phyloP scores from a whole-genome alignment of 345 rosid species.

The Corymbia maculata region DNA sequence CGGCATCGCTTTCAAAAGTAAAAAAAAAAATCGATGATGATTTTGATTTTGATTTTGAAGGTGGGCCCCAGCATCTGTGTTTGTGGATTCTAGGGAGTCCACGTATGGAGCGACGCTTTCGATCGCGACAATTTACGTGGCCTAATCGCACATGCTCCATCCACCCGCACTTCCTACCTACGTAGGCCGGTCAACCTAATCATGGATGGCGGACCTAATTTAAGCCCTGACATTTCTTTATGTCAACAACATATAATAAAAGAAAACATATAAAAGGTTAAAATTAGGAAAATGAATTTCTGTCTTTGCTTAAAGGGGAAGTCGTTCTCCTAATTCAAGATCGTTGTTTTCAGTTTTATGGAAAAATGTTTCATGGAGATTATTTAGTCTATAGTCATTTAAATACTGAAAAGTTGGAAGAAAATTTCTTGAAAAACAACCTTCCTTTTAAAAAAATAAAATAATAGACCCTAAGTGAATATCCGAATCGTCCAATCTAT shows the following conservation, averaged over 20 bases:
- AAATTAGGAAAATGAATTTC: not conserved
- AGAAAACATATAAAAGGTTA: no score
- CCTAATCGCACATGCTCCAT: not conserved
- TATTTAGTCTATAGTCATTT: not conserved
- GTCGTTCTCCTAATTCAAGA: not conserved
- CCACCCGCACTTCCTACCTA: not conserved
- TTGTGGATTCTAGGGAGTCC: not conserved
- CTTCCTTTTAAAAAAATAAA: not conserved
- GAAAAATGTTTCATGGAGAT: not conserved
- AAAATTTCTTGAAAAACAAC: rapidly evolving
- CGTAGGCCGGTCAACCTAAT: not conserved
- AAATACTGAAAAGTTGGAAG: not conserved
- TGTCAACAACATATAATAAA: no score
- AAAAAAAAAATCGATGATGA: no score
- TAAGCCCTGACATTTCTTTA: not conserved
- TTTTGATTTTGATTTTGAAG: no score
- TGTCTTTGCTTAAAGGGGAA: not conserved
- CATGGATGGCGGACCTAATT: not conserved
- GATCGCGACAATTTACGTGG: not conserved
- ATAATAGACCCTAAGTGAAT: not conserved
- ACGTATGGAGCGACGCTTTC: not conserved
- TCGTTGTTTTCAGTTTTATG: not conserved
- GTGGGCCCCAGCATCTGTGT: not conserved
- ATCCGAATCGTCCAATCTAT: not conserved
- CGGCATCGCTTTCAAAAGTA: not conserved